Evolutionary conservation across 768 basidiomycete species (phyloP).

Genomic region (Daedaleopsis nitida): DNA sequence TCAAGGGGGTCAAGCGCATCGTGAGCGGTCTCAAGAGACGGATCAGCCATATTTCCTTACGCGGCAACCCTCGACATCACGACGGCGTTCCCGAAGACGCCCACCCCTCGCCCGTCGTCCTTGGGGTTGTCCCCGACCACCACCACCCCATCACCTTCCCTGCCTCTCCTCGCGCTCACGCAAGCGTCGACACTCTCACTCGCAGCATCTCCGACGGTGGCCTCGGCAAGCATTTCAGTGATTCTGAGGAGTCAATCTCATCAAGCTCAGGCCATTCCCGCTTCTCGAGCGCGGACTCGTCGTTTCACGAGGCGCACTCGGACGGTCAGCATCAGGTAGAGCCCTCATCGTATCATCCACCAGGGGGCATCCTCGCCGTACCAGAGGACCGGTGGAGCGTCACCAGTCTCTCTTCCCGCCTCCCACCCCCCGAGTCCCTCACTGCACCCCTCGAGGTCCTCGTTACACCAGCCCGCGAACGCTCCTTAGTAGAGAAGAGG

Average conservation of each 20-base stretch:
- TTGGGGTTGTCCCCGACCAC: slow-evolving; percentile 2
- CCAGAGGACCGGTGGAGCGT: background rate
- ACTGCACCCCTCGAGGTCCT: slow-evolving; percentile 8
- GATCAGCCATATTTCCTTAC: slow-evolving; percentile 21
- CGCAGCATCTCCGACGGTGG: slow-evolving; percentile 8
- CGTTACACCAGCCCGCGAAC: background rate
- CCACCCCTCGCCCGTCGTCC: slow-evolving; percentile 1
- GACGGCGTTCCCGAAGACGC: slow-evolving; percentile 1
- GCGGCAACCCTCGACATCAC: slow-evolving; percentile 13
- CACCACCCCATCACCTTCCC: slow-evolving; percentile 9
- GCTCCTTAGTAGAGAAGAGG: background rate
- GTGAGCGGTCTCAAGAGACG: slow-evolving; percentile 24
- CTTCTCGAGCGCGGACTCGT: background rate
- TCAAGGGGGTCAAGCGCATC: slow-evolving; percentile 22
- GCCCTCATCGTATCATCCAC: background rate
- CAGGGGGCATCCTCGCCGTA: background rate
- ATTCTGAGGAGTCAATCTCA: slow-evolving; percentile 6
- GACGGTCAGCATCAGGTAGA: background rate
- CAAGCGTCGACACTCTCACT: slow-evolving; percentile 10
- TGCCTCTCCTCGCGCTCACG: slow-evolving; percentile 1
- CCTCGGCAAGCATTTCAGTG: slow-evolving; percentile 4
- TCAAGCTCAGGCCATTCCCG: slow-evolving; percentile 1
- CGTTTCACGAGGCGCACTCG: background rate
- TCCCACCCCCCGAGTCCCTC: slow-evolving; percentile 5
- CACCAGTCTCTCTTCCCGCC: background rate